Conservation (phyloP, 208 protist species). For the Leishmania martiniquensis region DNA sequence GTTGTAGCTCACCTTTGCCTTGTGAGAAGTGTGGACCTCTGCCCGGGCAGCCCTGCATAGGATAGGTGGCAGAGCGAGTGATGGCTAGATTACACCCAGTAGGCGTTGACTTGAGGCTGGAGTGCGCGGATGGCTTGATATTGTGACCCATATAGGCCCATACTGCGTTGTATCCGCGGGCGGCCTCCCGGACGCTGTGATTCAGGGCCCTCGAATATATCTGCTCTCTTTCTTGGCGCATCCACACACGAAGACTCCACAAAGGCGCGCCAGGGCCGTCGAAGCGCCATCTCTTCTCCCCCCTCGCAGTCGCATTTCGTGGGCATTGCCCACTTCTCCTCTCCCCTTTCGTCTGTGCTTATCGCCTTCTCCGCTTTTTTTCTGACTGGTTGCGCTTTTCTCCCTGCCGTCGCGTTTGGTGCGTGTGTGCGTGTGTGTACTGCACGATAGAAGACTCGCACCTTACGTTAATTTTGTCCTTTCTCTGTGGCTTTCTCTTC, state of each 20-base stretch:
- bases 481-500: background rate
- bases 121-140: background rate
- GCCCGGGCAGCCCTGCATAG: background rate
- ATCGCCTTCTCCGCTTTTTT: background rate
- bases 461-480: background rate
- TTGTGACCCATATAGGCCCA: background rate
- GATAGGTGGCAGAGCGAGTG: background rate
- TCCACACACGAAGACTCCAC: background rate
- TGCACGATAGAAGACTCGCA: background rate
- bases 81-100: too few species aligned
- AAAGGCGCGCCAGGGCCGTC: background rate
- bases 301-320: too few species aligned
- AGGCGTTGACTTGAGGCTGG: too few species aligned
- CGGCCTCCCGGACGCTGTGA: background rate
- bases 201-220: background rate
- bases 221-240: background rate
- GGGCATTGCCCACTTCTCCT: too few species aligned
- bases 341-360: too few species aligned
- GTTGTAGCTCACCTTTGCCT: background rate
- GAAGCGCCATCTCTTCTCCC: background rate
- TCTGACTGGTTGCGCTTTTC: background rate
- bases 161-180: background rate
- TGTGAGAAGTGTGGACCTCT: background rate
- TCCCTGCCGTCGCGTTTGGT: background rate
- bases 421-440: background rate